Percentiles rank a stretch among this genome's conserved stretches.
phyloP scores from a whole-genome alignment of 306 rosid species.

The Oemleria cerasiformis region DNA sequence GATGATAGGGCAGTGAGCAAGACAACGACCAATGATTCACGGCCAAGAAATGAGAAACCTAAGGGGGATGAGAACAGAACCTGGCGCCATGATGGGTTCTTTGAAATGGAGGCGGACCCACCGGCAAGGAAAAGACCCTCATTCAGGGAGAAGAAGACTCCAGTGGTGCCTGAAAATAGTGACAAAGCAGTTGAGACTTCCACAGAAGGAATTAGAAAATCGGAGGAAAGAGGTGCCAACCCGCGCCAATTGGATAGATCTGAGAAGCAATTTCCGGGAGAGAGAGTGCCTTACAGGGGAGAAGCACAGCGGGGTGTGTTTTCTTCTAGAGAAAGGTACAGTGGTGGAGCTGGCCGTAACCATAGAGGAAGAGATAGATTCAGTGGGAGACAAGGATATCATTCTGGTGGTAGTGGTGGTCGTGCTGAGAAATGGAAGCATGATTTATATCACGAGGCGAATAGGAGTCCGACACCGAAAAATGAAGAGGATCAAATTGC shows the following conservation, averaged over 20 bases:
- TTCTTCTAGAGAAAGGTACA: slow-evolving; percentile 56
- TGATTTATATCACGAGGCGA: slow-evolving; percentile 75
- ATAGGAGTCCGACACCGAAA: slow-evolving; percentile 67
- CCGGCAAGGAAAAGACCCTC: slow-evolving; percentile 70
- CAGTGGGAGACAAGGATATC: slow-evolving; percentile 49
- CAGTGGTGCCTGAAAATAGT: slow-evolving; percentile 40
- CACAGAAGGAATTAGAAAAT: slow-evolving; percentile 51
- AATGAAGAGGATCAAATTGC: slow-evolving; percentile 94
- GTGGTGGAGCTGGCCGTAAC: slow-evolving; percentile 38
- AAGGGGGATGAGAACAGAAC: slow-evolving; percentile 35
- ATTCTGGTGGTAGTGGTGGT: slow-evolving; percentile 35
- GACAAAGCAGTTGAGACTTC: slow-evolving; percentile 35
- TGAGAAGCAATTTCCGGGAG: slow-evolving; percentile 39
- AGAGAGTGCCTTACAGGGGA: slow-evolving; percentile 34
- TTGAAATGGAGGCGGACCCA: slow-evolving; percentile 48
- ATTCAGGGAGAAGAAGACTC: slow-evolving; percentile 79
- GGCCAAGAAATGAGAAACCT: slow-evolving; percentile 51
- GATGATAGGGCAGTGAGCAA: slow-evolving; percentile 43
- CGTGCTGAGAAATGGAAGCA: slow-evolving; percentile 87
- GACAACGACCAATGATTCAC: slow-evolving; percentile 32
- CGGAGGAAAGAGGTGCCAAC: slow-evolving; percentile 57
- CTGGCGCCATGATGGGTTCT: slow-evolving; percentile 50
- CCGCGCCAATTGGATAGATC: slow-evolving; percentile 47
- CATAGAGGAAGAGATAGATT: slow-evolving; percentile 63
- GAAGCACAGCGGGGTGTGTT: slow-evolving; percentile 51